A percentile compares a stretch with the other conserved stretches of the same genome.
These are phyloP conservation scores for Fusarium brachygibbosum DNA, from an alignment of 2,329 filamentous ascomycete genomes.

Conservation along the genomic window DNA sequence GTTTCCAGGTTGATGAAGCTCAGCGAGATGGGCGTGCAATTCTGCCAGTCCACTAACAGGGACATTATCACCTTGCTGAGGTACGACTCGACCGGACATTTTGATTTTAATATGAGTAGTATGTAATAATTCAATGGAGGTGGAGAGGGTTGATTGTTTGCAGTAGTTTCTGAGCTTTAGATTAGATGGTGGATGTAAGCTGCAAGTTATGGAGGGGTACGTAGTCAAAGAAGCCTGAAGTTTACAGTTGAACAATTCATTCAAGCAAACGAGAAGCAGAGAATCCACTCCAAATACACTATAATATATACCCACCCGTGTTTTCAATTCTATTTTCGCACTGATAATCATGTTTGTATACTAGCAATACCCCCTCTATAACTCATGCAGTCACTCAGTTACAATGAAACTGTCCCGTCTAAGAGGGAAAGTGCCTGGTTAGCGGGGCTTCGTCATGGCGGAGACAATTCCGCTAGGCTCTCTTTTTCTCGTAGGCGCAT, in stretches of 20 bases:
- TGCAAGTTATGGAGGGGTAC: constrained; percentile 28
- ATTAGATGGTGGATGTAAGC: constrained; percentile 18
- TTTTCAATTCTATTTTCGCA: not conserved
- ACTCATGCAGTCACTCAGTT: not conserved
- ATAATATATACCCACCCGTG: too few relatives aligned
- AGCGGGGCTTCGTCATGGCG: constrained; percentile 38
- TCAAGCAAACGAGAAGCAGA: not conserved
- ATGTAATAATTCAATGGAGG: not conserved
- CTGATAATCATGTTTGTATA: not conserved
- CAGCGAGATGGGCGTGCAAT: constrained; percentile 66
- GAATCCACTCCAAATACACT: not conserved
- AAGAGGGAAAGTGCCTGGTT: not conserved
- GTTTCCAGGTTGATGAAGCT: constrained; percentile 58
- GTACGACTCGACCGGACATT: constrained; percentile 54
- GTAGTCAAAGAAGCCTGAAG: constrained; percentile 25
- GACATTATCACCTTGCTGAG: constrained; percentile 48
- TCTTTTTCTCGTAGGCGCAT: constrained; percentile 24
- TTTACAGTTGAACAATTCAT: not conserved
- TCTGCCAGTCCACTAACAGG: constrained; percentile 67
- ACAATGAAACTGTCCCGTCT: not conserved
- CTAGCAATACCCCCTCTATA: not conserved
- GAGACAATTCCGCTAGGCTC: constrained; percentile 38
- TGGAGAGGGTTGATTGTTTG: not conserved
- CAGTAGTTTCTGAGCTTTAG: not conserved
- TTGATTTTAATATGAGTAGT: not conserved